Evolutionary conservation across 345 rosid genomes (phyloP).

Genomic region (Acer negundo): DNA sequence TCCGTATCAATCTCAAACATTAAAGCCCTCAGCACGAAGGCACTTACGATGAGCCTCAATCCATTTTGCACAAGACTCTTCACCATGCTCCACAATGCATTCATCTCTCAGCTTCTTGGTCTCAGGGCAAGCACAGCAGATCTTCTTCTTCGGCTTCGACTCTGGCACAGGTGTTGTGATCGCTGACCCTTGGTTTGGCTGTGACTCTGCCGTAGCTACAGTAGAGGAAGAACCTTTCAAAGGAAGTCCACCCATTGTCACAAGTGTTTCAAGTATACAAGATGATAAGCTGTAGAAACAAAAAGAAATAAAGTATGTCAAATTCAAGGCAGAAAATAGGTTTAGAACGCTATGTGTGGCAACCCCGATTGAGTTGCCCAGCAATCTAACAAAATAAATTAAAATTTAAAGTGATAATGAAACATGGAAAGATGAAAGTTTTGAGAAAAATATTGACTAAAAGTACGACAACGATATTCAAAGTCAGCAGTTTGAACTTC

Average conservation of each 20-base stretch:
- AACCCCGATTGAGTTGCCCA: not conserved
- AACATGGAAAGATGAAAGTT: not conserved
- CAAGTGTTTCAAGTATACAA: not conserved
- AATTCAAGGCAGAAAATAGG: slow-evolving; percentile 1
- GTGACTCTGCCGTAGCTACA: slow-evolving; percentile 40
- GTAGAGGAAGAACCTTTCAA: slow-evolving; percentile 45
- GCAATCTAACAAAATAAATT: not conserved
- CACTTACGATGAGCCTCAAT: slow-evolving; percentile 88
- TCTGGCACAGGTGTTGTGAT: slow-evolving; percentile 30
- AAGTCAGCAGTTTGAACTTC: not conserved
- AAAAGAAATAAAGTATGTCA: not conserved
- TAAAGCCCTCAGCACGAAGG: slow-evolving; percentile 93
- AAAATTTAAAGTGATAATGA: not conserved
- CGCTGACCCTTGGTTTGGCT: slow-evolving; percentile 39
- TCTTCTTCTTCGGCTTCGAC: slow-evolving; percentile 83
- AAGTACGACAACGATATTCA: not conserved
- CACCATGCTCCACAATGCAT: slow-evolving; percentile 86
- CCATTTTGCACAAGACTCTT: slow-evolving; percentile 89
- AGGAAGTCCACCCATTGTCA: slow-evolving; percentile 55
- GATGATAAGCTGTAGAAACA: not conserved
- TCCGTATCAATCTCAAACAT: slow-evolving; percentile 46
- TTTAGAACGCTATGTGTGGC: not conserved
- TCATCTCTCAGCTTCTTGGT: slow-evolving; percentile 90
- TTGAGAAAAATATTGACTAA: not conserved
- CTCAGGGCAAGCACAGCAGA: slow-evolving; percentile 93